Evolutionary conservation across 805 yeast genomes (phyloP), one percentile per base, ranked within the genome.

Genomic region (Brettanomyces anomalus): DNA sequence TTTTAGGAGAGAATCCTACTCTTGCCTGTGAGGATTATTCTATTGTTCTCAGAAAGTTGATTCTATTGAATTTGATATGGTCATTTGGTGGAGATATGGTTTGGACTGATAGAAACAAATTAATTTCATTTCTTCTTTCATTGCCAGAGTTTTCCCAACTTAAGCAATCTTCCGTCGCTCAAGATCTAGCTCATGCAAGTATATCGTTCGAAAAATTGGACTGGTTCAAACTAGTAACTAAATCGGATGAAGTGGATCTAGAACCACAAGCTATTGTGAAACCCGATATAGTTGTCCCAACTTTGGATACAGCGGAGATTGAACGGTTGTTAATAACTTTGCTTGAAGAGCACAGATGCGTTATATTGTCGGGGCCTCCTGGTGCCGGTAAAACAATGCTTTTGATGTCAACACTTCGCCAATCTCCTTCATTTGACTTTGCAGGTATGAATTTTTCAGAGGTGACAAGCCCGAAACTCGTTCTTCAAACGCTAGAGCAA

Each of bases 301-400:
- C 97, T 0, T 54, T 75, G 1, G 97, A 88, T 49, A 88, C 96
- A 0, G 56, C 71, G 2, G 68, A 79, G 43, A 85, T 85, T 44
- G 90, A 85, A 46, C 56, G 64, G 1, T 53, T 85, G 10, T 67
- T 90, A 2, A 72, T 70, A 43, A 65, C 79, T 0, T 58, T 84
- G 2, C 53, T 89, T 32, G 66, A 67, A 30, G 74, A 75, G 37
- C 80, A 74, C 42, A 64, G 64, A 33, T 77, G 94, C 0, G 57
- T 86, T 15, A 66, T 90, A 21, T 66, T 90, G 18, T 87, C 96
- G 61, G 97, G 97, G 3, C 97, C 97, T 0, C 97, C 97, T 0
- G 97, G 97, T 4, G 83, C 96, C 0, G 97, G 97, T 45, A 90
- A 90, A 57, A 89, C 97, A 0, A 89, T 90, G 97, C 79, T 89